Conservation (phyloP, 441 rosid genomes). For the Brassica balearica region DNA sequence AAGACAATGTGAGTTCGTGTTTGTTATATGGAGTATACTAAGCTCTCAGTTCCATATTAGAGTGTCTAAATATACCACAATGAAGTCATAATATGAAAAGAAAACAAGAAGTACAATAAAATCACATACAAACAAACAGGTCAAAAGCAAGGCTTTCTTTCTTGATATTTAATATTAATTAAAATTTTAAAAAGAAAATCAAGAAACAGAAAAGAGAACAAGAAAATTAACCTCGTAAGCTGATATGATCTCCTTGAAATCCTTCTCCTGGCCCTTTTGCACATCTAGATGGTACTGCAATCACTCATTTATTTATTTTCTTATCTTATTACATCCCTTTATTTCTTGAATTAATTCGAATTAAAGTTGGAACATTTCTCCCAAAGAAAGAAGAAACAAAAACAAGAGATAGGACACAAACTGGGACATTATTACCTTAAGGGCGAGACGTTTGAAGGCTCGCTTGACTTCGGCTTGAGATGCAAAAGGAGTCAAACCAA, state of each 20-base stretch:
- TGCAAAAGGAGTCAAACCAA: conserved; percentile 44
- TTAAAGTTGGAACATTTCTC: background rate
- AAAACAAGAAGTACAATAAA: background rate
- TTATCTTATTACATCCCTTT: background rate
- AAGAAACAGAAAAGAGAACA: conserved; percentile 4
- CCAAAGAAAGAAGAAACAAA: background rate
- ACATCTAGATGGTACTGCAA: conserved; percentile 49
- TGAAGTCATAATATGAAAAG: conserved; percentile 3
- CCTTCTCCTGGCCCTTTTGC: conserved; percentile 41
- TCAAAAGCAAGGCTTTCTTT: background rate
- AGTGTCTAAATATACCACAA: background rate
- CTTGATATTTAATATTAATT: conserved; percentile 5
- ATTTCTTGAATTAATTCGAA: conserved; percentile 11
- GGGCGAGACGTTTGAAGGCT: conserved; percentile 46
- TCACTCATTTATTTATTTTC: background rate
- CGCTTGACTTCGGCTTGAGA: conserved; percentile 46
- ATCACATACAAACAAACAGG: background rate
- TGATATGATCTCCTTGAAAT: conserved; percentile 45
- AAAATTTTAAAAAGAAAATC: conserved; percentile 4
- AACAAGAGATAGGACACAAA: conserved; percentile 7
- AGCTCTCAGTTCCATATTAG: background rate
- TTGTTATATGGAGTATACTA: background rate
- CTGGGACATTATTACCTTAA: conserved; percentile 32
- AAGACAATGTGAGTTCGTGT: background rate
- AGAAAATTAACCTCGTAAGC: conserved; percentile 42